Base-by-base conservation (phyloP, 129 eudicot genomes). In the Scalesia atractyloides region DNA sequence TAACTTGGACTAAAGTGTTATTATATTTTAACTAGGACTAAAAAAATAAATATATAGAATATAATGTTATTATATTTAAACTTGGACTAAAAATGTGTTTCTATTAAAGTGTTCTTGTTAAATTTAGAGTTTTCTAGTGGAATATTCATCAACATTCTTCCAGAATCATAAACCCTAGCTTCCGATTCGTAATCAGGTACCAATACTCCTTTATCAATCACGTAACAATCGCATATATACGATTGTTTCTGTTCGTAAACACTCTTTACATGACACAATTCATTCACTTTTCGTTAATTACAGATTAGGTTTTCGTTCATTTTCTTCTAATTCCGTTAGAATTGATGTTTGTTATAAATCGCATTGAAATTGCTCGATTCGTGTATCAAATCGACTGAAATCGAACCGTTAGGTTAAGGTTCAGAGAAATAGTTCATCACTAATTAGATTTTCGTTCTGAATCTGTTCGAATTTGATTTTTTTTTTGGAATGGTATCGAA, bases 131-230 rank as follows among this genome's bases (percentile, higher is more conserved):
- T 26, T 36, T 64, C 71, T 50, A 16, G 79, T 51, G 50, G 37
- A 9, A 19, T 58, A 14, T 41, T 22, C 57, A 12, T 19, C 59
- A 64, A 2, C 57, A 67, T 46, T 46, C 49, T 18, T 74, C 56
- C 46, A 43, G 4, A 59, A 11, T 68, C 81, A 47, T 76, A 58
- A 77, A 77, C 81, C 81, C 81, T 77, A 77, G 49, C 46, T 59
- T 60, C 46, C 11, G 53, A 33, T 20, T 58, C 36, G 61, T 46
- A 66, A 66, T 75, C 66, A 20, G 57, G 30, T 3, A 68, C 60
- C 60, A 30, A 41, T 41, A 41, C 9, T 67, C 15, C 48, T 34
- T 59, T 19, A 14, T 41, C 26, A 59, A 15, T 57, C 62, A 22
- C 33, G 26, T 60, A 30, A n/a, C 37, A 57, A 5, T 44, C 77